Base-by-base conservation (phyloP, 768 basidiomycete species). In the Pholiota microspora region DNA sequence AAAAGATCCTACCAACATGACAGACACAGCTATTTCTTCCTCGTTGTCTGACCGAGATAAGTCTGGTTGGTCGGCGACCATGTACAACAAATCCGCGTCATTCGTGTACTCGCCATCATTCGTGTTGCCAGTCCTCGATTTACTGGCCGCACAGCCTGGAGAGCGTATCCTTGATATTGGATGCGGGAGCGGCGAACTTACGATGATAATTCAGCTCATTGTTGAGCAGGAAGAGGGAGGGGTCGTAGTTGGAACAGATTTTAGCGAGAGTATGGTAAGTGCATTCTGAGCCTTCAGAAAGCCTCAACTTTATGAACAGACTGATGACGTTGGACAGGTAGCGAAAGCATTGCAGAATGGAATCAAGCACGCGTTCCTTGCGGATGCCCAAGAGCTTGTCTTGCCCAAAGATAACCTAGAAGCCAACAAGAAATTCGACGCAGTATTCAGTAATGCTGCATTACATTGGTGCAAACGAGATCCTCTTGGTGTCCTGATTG, bases 391-490 rank as follows among this genome's bases (percentile, higher is more conserved):
- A 58, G 67, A 64, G 3, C 63, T 82, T 28, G 62, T 66, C 21
- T 59, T 78, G 7, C 75, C 76, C 0, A 44, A 70, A n/a, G 68
- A 72, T 46, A 63, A 69, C 0, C 53, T 60, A 0, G 58, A 60
- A 15, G 51, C 62, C 23, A 71, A 71, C 7, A 71, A 69, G 24
- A 73, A 73, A 45, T 90, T 85, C 58, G 88, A 92, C 63, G 84
- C 82, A 0, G 86, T 88, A 2, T 94, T 94, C 72, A 86, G 85
- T 50, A 92, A 88, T 57, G 89, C 93, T 0, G 77, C 80, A 3
- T 64, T 94, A 57, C 92, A 95, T 62, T 94, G 92, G 92, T 94
- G 91, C 70, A 93, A 90, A 67, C 71, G 72, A 4, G 75, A 87
- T 60, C 93, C 92, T 0, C 66, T 62, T 1, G 84, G 81, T 1